Conservation (phyloP, 768 basidiomycete species). For the Holtermannia corniformis region DNA sequence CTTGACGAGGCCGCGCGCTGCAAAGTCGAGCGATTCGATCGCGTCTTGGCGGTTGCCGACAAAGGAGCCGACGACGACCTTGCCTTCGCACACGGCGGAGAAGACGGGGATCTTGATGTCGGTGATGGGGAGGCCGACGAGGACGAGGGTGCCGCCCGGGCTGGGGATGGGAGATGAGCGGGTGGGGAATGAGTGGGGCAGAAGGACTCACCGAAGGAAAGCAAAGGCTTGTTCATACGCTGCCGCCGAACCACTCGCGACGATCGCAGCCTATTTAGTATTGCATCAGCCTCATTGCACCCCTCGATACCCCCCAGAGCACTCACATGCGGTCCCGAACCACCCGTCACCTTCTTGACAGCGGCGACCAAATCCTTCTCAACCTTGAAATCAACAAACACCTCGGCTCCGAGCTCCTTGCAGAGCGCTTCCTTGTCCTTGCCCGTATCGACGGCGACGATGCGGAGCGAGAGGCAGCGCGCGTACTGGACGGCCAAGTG, state of each 20-base stretch:
- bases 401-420: constrained; percentile 58
- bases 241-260: constrained; percentile 38
- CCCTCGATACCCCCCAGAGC: neutral
- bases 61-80: constrained; percentile 42
- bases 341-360: constrained; percentile 55
- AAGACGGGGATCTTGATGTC: constrained; percentile 47
- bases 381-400: constrained; percentile 61
- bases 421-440: constrained; percentile 60
- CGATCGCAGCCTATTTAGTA: constrained; percentile 41
- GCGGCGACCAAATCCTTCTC: constrained; percentile 57
- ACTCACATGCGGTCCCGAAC: constrained; percentile 56
- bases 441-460: constrained; percentile 73
- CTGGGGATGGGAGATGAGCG: neutral
- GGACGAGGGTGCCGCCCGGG: constrained; percentile 49
- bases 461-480: constrained; percentile 61
- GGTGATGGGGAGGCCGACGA: constrained; percentile 59
- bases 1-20: constrained; percentile 60
- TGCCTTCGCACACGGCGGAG: constrained; percentile 39
- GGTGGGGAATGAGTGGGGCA: neutral
- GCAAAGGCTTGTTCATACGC: constrained; percentile 50
- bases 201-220: constrained; percentile 56
- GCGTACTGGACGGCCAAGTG: constrained; percentile 81
- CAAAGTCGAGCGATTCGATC: constrained; percentile 67
- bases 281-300: too few relatives aligned
- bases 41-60: constrained; percentile 63